A percentile compares a stretch with the other conserved stretches of the same genome.
These are phyloP conservation scores for Oryza rufipogon DNA, from an alignment of 176 grass and related monocot genomes.

Conservation along the genomic window DNA sequence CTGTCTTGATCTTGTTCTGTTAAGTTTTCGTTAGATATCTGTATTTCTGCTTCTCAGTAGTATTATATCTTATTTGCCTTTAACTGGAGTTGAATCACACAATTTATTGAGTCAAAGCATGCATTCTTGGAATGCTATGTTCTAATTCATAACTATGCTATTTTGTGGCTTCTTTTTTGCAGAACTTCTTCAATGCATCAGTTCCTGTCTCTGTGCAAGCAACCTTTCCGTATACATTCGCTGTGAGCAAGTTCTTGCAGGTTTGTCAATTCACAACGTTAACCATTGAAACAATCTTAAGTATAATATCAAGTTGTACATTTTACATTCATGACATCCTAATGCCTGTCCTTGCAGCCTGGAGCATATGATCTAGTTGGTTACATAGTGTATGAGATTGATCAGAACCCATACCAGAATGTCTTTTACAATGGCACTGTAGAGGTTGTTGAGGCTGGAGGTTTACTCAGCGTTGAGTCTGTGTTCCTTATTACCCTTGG, in stretches of 20 bases:
- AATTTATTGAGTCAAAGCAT: background rate
- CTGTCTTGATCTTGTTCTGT: background rate
- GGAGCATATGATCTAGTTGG: slow-evolving; percentile 95
- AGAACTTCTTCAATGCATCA: slow-evolving; percentile 89
- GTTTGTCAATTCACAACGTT: slow-evolving; percentile 41
- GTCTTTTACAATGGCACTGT: slow-evolving; percentile 96
- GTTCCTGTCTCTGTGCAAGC: slow-evolving; percentile 86
- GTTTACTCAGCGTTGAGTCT: slow-evolving; percentile 88
- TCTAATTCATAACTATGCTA: background rate
- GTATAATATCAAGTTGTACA: background rate
- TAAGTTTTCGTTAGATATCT: background rate
- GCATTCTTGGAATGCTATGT: background rate
- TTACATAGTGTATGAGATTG: slow-evolving; percentile 91
- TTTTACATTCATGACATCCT: slow-evolving; percentile 22
- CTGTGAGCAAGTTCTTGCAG: slow-evolving; percentile 98
- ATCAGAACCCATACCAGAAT: slow-evolving; percentile 78
- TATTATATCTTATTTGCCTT: background rate
- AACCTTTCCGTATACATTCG: slow-evolving; percentile 89
- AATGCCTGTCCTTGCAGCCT: slow-evolving; percentile 61
- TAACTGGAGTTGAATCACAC: background rate
- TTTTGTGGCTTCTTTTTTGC: slow-evolving; percentile 24
- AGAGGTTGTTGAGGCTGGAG: slow-evolving; percentile 89
- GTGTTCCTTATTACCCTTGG: slow-evolving; percentile 96
- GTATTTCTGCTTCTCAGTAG: background rate
- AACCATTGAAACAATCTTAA: slow-evolving; percentile 28